Conservation (phyloP, 139 green algal genomes). For the Dunaliella sp. region DNA sequence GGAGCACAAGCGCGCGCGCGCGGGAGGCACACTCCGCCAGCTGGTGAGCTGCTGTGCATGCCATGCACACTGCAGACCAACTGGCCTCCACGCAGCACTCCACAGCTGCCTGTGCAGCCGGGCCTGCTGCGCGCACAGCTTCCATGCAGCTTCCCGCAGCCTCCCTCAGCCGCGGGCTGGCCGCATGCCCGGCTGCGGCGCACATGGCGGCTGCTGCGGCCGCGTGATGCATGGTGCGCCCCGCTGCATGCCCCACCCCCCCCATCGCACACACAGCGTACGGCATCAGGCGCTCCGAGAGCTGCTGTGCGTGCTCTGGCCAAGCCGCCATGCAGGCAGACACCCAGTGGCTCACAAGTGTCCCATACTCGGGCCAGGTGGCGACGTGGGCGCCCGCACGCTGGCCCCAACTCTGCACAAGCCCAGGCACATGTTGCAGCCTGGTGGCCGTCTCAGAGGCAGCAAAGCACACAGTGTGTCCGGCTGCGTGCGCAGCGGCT, state of each 20-base stretch:
- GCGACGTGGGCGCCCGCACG: too few species aligned
- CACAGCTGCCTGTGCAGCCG: neutral
- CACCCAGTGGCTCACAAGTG: too few species aligned
- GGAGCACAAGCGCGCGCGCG: neutral
- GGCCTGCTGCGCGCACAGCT: neutral
- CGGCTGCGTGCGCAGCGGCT: neutral
- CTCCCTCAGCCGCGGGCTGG: neutral
- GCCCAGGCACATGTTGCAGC: neutral
- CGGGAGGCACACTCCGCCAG: neutral
- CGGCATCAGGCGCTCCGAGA: neutral
- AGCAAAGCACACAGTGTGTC: neutral
- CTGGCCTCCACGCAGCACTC: too few species aligned
- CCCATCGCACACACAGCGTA: neutral
- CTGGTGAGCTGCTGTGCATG: neutral
- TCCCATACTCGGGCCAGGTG: too few species aligned
- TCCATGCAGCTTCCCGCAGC: neutral
- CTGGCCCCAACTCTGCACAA: neutral
- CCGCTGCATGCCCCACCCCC: neutral
- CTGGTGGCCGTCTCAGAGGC: too few species aligned
- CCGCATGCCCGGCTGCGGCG: too few species aligned
- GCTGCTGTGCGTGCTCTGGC: neutral
- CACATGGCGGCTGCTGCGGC: neutral
- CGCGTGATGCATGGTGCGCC: neutral
- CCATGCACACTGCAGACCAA: neutral
- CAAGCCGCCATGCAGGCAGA: neutral